Evolutionary conservation across 129 eudicot genomes (phyloP).

Genomic region (Flaveria trinervia): DNA sequence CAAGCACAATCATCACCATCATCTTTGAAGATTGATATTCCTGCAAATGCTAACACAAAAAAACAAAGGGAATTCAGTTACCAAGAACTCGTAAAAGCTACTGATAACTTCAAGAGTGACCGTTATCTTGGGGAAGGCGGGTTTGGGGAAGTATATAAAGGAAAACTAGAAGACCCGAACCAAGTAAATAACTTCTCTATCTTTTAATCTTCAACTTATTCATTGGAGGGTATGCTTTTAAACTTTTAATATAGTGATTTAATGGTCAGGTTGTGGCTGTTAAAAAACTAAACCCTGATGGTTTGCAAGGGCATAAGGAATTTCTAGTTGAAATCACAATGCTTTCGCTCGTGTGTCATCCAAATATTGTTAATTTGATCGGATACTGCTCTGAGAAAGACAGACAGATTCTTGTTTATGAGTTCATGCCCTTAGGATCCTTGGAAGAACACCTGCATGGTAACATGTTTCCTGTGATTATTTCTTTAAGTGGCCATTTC

Average conservation of each 20-base stretch:
- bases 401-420: conserved; percentile 61
- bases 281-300: conserved; percentile 48
- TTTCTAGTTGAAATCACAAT: conserved; percentile 63
- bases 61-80: conserved; percentile 36
- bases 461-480: conserved; percentile 17
- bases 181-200: conserved; percentile 42
- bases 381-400: conserved; percentile 65
- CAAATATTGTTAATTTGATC: conserved; percentile 62
- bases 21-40: conserved; percentile 4
- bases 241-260: conserved; percentile 23
- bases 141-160: conserved; percentile 66
- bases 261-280: conserved; percentile 62
- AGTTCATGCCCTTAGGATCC: conserved; percentile 71
- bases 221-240: not conserved
- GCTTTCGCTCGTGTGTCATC: conserved; percentile 64
- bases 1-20: conserved; percentile 7
- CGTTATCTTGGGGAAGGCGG: conserved; percentile 69
- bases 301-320: conserved; percentile 68
- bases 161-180: conserved; percentile 39
- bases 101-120: conserved; percentile 54
- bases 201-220: not conserved
- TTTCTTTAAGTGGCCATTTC: not conserved
- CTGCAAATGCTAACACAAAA: not conserved
- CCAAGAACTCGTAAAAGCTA: conserved; percentile 65
- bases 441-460: conserved; percentile 62